Percentiles rank a stretch among this genome's conserved stretches.
These are phyloP conservation scores for Canariomyces notabilis DNA, from an alignment of 2,329 filamentous ascomycete species.

Conservation along the genomic window DNA sequence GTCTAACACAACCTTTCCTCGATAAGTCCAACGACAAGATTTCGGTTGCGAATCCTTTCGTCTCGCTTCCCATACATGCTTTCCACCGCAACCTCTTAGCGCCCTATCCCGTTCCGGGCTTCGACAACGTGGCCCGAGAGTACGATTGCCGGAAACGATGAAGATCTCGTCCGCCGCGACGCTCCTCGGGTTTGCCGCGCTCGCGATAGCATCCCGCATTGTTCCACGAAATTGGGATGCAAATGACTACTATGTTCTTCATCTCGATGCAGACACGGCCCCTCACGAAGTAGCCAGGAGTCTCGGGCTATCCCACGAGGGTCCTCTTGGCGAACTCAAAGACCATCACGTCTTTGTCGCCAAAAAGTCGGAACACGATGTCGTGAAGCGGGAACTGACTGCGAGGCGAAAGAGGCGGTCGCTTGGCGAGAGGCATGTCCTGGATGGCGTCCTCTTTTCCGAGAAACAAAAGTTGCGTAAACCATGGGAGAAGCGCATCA, in stretches of 20 bases:
- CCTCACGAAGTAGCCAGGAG: constrained; percentile 66
- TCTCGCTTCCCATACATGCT: neutral
- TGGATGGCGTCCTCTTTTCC: constrained; percentile 71
- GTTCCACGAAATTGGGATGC: constrained; percentile 66
- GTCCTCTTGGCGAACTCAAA: constrained; percentile 69
- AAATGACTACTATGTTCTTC: constrained; percentile 90
- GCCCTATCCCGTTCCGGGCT: constrained; percentile 3
- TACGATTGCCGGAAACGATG: constrained; percentile 35
- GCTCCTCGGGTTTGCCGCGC: constrained; percentile 49
- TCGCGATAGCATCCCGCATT: constrained; percentile 44
- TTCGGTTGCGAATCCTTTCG: neutral
- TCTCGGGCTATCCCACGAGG: constrained; percentile 75
- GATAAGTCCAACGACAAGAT: too few relatives aligned
- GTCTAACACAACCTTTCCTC: too few relatives aligned
- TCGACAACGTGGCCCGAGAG: constrained; percentile 12
- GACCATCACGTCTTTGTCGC: constrained; percentile 83
- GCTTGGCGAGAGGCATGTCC: constrained; percentile 47
- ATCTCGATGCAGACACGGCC: constrained; percentile 62
- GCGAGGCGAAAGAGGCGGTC: constrained; percentile 58
- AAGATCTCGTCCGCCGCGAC: constrained; percentile 42
- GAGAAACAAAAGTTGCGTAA: constrained; percentile 62
- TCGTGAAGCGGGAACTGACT: constrained; percentile 51
- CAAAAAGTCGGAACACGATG: constrained; percentile 55
- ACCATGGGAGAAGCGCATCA: constrained; percentile 49
- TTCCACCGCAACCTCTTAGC: neutral